phyloP scores from a whole-genome alignment of 2,329 filamentous ascomycete genomes.

The Hymenoscyphus scutula region DNA sequence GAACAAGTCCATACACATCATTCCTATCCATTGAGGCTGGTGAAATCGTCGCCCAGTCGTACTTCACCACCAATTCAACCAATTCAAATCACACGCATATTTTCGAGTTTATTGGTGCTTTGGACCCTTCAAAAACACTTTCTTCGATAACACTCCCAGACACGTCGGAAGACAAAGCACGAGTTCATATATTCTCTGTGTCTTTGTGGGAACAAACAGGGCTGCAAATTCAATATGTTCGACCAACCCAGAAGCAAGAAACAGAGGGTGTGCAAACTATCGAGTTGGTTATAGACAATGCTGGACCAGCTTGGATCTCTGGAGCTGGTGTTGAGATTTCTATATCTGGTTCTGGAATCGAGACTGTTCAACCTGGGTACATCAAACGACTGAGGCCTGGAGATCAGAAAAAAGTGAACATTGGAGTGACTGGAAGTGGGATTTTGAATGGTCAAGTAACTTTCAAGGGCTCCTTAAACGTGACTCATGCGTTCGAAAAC shows the following conservation, averaged over 20 bases:
- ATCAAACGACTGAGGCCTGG: slow-evolving; percentile 44
- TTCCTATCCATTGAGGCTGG: slow-evolving; percentile 46
- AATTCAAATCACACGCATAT: slow-evolving; percentile 46
- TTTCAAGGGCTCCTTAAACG: slow-evolving; percentile 20
- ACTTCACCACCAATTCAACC: slow-evolving; percentile 41
- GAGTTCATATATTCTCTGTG: slow-evolving; percentile 45
- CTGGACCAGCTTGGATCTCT: slow-evolving; percentile 38
- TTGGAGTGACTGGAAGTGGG: slow-evolving; percentile 39
- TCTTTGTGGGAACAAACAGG: slow-evolving; percentile 40
- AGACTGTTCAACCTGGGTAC: slow-evolving; percentile 41
- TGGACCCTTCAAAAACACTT: slow-evolving; percentile 41
- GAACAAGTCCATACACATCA: slow-evolving; percentile 44
- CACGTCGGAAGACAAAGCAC: slow-evolving; percentile 37
- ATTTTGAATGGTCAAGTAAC: slow-evolving; percentile 28
- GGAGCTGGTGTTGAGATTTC: slow-evolving; percentile 35
- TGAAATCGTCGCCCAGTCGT: slow-evolving; percentile 44
- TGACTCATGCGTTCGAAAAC: slow-evolving; percentile 23
- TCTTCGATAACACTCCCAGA: slow-evolving; percentile 42
- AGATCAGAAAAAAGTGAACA: slow-evolving; percentile 42
- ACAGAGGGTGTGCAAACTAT: slow-evolving; percentile 40
- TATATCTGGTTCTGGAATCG: slow-evolving; percentile 41
- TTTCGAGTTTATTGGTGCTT: slow-evolving; percentile 43
- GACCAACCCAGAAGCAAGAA: slow-evolving; percentile 45
- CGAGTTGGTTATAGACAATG: slow-evolving; percentile 42
- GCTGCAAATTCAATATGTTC: slow-evolving; percentile 40